Percentiles rank a stretch among this genome's conserved stretches.
phyloP scores from a whole-genome alignment of 441 rosid species.

The Hura crepitans region DNA sequence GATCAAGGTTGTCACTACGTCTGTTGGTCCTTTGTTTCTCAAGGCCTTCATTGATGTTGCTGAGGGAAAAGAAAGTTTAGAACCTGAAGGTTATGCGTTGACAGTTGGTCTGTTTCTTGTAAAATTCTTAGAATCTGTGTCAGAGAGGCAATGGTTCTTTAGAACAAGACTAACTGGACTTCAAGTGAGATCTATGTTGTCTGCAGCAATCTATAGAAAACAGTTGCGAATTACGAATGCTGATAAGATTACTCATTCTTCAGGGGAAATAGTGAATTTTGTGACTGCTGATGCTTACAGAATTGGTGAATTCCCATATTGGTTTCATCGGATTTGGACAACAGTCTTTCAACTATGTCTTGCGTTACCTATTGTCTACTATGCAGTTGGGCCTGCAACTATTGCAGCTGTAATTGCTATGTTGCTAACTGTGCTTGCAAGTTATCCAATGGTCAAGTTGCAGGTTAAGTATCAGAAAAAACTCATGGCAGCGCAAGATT shows the following conservation, averaged over 20 bases:
- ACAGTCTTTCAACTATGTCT: slow-evolving; percentile 13
- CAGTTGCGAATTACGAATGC: slow-evolving; percentile 35
- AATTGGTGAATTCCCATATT: slow-evolving; percentile 50
- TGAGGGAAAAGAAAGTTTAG: not conserved
- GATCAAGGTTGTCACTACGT: slow-evolving; percentile 34
- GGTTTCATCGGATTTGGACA: slow-evolving; percentile 55
- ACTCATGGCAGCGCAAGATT: slow-evolving; percentile 40
- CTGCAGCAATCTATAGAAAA: slow-evolving; percentile 45
- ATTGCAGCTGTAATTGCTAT: too few relatives aligned
- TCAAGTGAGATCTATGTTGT: slow-evolving; percentile 35
- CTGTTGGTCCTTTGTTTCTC: slow-evolving; percentile 23
- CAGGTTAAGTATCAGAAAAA: slow-evolving; percentile 26
- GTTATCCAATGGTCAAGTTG: too few relatives aligned
- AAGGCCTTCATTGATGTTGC: slow-evolving; percentile 37
- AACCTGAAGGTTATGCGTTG: too few relatives aligned
- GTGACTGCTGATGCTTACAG: slow-evolving; percentile 42
- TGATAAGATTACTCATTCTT: slow-evolving; percentile 30
- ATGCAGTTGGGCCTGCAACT: too few relatives aligned
- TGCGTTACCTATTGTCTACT: too few relatives aligned
- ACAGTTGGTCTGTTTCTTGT: too few relatives aligned
- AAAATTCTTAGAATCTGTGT: slow-evolving; percentile 22
- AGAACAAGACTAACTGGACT: slow-evolving; percentile 33
- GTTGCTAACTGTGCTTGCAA: too few relatives aligned
- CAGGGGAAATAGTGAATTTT: slow-evolving; percentile 43
- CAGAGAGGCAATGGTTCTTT: slow-evolving; percentile 50